phyloP scores from a whole-genome alignment of 306 rosid genomes.

The Lathyrus tuberosus region DNA sequence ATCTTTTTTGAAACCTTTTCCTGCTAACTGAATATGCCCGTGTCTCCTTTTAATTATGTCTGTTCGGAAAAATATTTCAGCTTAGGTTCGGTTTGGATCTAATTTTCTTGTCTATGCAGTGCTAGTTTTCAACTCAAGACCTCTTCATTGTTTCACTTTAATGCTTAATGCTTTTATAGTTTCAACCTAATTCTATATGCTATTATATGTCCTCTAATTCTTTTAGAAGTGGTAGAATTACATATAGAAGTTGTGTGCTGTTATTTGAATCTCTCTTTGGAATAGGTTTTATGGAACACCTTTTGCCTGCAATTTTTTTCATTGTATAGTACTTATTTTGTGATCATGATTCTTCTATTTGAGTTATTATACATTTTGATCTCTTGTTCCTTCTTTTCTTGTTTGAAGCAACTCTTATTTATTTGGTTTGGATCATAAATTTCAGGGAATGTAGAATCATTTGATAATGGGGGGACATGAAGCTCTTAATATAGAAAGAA shows the following conservation, averaged over 20 bases:
- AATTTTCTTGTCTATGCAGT: conserved; percentile 7
- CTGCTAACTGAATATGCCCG: not conserved
- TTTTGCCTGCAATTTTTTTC: not conserved
- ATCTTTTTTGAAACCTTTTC: not conserved
- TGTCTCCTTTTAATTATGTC: not conserved
- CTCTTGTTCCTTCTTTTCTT: not conserved
- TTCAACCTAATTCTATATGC: not conserved
- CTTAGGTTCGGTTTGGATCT: conserved; percentile 16
- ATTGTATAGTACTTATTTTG: not conserved
- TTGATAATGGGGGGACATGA: conserved; percentile 9
- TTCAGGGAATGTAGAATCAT: conserved; percentile 47
- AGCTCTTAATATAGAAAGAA: conserved; percentile 39
- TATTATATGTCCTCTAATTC: not conserved
- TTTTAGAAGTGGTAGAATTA: conserved; percentile 12
- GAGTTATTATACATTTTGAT: not conserved
- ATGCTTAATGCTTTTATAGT: not conserved
- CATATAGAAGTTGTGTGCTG: not conserved
- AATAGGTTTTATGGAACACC: not conserved
- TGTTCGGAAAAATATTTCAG: not conserved
- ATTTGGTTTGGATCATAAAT: conserved; percentile 32
- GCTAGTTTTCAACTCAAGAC: not conserved
- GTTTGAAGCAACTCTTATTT: conserved; percentile 18
- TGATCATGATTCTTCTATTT: not conserved
- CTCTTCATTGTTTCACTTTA: not conserved
- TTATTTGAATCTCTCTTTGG: no score